phyloP scores from a whole-genome alignment of 768 basidiomycete species.

The Tylopilus rubrobrunneus region DNA sequence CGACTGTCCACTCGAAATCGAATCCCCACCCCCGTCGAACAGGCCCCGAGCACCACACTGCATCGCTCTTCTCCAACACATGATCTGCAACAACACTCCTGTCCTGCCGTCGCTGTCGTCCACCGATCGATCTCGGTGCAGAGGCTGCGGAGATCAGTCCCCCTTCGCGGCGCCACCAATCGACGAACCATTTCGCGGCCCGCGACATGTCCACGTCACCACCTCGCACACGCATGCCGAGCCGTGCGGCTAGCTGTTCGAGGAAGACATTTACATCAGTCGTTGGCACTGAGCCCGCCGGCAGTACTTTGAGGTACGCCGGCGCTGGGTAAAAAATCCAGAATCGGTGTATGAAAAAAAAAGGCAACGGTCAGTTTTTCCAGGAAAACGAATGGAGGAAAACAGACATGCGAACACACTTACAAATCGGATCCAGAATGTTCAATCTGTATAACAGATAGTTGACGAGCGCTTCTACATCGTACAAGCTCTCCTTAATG shows the following conservation, averaged over 20 bases:
- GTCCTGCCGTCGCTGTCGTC: not conserved
- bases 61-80: not conserved
- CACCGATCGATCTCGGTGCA: slow-evolving; percentile 25
- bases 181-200: slow-evolving; percentile 77
- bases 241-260: slow-evolving; percentile 60
- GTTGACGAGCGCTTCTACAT: slow-evolving; percentile 76
- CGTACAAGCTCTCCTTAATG: slow-evolving; percentile 91
- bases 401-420: slow-evolving; percentile 25
- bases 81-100: no score
- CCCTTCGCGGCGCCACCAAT: slow-evolving; percentile 84
- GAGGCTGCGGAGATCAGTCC: slow-evolving; percentile 53
- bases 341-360: not conserved
- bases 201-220: slow-evolving; percentile 66
- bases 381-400: slow-evolving; percentile 7
- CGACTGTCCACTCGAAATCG: slow-evolving; percentile 68
- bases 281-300: slow-evolving; percentile 51
- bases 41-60: not conserved
- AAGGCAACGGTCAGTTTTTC: not conserved
- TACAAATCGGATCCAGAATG: slow-evolving; percentile 67
- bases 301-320: slow-evolving; percentile 63
- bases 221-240: slow-evolving; percentile 81
- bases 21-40: slow-evolving; percentile 76
- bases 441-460: slow-evolving; percentile 88
- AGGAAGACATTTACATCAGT: slow-evolving; percentile 65
- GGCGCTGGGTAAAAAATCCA: slow-evolving; percentile 44